Conservation (phyloP, 139 green algal genomes). For the Parachlorella kessleri region DNA sequence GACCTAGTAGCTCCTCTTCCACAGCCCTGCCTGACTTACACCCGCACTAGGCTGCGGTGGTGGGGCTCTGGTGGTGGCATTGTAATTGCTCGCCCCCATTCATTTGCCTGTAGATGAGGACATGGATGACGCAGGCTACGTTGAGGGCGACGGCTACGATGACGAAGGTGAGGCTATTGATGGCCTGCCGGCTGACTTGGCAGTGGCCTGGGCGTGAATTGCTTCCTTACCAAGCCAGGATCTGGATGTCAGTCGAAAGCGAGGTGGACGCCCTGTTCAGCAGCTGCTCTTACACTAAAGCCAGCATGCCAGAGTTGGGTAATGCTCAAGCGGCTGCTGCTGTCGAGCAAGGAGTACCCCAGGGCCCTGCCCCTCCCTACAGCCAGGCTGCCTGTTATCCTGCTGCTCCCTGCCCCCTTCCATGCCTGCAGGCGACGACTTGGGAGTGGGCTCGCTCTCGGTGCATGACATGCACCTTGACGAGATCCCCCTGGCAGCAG, state of each 20-base stretch:
- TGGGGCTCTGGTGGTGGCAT: background rate
- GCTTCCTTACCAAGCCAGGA: no score
- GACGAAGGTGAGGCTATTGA: slow-evolving; percentile 65
- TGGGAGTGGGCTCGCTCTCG: slow-evolving; percentile 24
- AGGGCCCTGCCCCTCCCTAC: no score
- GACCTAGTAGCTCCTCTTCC: background rate
- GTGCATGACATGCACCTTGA: slow-evolving; percentile 84
- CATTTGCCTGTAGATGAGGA: slow-evolving; percentile 36
- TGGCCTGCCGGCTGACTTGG: no score
- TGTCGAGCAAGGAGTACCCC: no score
- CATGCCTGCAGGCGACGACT: slow-evolving; percentile 46
- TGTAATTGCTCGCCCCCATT: background rate
- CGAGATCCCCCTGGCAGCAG: slow-evolving; percentile 13
- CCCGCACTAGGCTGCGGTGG: background rate
- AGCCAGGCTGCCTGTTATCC: no score
- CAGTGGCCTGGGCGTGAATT: no score
- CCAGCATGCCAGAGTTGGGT: no score
- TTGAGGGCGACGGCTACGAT: slow-evolving; percentile 53
- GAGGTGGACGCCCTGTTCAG: no score
- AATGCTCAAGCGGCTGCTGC: no score
- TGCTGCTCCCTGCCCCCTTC: no score
- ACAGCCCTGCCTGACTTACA: background rate
- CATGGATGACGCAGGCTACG: slow-evolving; percentile 53
- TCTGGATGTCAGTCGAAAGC: no score
- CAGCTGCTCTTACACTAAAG: no score